These are phyloP conservation scores for Suillus cothurnatus DNA, from an alignment of 768 basidiomycete species.

Conservation along the genomic window DNA sequence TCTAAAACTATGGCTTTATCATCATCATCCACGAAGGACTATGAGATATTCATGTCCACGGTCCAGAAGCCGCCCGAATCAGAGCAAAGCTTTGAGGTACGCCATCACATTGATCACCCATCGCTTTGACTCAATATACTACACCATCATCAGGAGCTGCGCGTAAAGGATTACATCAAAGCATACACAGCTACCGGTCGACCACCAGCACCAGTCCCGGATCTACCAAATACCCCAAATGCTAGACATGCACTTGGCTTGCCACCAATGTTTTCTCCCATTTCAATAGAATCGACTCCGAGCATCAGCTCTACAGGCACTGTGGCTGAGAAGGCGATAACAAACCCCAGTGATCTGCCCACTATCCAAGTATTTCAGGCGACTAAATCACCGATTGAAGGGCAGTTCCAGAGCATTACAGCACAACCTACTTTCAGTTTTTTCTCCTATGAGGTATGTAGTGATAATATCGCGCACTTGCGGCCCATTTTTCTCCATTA, in stretches of 20 bases:
- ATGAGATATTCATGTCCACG: neutral
- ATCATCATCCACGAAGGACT: neutral
- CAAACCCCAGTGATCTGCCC: constrained; percentile 21
- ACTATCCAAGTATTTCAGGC: constrained; percentile 29
- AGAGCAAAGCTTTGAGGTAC: constrained; percentile 33
- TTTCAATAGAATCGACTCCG: constrained; percentile 14
- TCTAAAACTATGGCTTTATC: neutral
- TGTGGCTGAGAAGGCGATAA: neutral
- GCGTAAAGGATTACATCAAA: constrained; percentile 54
- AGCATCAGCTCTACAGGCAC: constrained; percentile 3
- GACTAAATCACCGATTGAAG: constrained; percentile 18
- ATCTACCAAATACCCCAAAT: constrained; percentile 44
- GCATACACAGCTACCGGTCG: constrained; percentile 48
- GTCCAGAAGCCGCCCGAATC: constrained; percentile 9
- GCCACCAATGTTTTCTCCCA: constrained; percentile 54
- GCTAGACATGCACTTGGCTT: constrained; percentile 49
- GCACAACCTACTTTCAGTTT: constrained; percentile 36
- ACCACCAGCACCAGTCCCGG: constrained; percentile 52
- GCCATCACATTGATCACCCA: neutral
- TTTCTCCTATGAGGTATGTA: constrained; percentile 48
- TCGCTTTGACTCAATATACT: neutral
- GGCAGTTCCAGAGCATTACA: constrained; percentile 42
- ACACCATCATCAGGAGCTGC: constrained; percentile 48
- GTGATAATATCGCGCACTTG: constrained; percentile 3
- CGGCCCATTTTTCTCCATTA: constrained; percentile 9